Percentiles rank a stretch among this genome's conserved stretches.
These are phyloP conservation scores for Cladosporium cucumerinum DNA, from an alignment of 2,329 filamentous ascomycete species.

Conservation along the genomic window DNA sequence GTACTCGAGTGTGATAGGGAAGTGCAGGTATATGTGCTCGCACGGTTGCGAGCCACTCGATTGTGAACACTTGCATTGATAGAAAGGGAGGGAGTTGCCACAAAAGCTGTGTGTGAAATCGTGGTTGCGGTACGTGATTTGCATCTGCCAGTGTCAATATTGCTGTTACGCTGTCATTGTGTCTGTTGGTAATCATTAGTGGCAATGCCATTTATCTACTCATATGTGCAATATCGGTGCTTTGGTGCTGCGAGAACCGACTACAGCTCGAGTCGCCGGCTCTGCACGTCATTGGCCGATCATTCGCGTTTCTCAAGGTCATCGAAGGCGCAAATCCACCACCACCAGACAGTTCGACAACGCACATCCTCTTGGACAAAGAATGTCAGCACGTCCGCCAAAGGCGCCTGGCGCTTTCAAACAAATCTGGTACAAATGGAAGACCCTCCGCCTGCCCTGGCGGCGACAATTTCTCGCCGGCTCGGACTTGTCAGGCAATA, in stretches of 20 bases:
- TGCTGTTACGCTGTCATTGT: too few relatives aligned
- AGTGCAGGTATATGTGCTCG: background rate
- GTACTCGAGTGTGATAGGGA: background rate
- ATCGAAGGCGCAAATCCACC: background rate
- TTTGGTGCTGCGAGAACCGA: too few relatives aligned
- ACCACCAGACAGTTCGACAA: background rate
- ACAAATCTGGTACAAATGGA: constrained; percentile 60
- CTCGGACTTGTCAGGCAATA: constrained; percentile 61
- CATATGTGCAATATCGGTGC: too few relatives aligned
- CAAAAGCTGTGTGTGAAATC: background rate
- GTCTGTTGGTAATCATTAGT: too few relatives aligned
- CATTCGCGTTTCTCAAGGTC: constrained; percentile 1
- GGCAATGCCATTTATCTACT: too few relatives aligned
- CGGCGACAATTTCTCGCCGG: constrained; percentile 58
- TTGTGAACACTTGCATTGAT: background rate
- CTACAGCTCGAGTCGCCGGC: background rate
- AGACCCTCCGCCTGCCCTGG: constrained; percentile 60
- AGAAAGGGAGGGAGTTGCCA: background rate
- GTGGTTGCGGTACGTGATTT: background rate
- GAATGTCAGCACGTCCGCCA: constrained; percentile 18
- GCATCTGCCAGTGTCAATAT: background rate
- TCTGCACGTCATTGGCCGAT: constrained; percentile 7
- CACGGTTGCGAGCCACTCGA: background rate
- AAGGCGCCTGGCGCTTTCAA: constrained; percentile 36
- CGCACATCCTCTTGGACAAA: background rate